Evolutionary conservation across 2,329 filamentous ascomycete genomes (phyloP), one percentile per base, ranked within the genome.

Genomic region (Triangularia verruculosa): DNA sequence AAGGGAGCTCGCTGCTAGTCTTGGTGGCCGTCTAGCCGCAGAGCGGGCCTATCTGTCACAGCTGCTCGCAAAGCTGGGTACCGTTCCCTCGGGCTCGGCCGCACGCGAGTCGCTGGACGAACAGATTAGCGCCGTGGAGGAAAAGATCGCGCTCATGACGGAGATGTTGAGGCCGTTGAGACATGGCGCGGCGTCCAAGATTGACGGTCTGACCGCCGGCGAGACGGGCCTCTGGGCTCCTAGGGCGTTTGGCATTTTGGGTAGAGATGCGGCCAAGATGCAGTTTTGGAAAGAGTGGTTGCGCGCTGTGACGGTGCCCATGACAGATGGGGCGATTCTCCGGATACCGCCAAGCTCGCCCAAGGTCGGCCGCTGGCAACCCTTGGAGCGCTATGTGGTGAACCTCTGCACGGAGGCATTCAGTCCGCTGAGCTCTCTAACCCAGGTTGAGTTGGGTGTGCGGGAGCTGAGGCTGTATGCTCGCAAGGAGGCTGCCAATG

Each of bases 271-370:
- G 12, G 89, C 87, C 65, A 85, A 96, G 78, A 93, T 93, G 68
- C 86, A 88, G 30, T 98, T 99, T 78, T 99, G 94, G 93, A 98
- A 98, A 76, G 95, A 99, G 75, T 99, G 95, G 95, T 84, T 99
- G 56, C 90, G 92, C 76, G 93, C 94, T 6, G 85, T 98, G 9
- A 82, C 95, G n/a, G 92, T 97, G 22, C 95, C 95, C 27, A 99
- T 98, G 95, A 93, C 89, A 1, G 93, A 96, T 73, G 92, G 94
- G 20, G 87, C 84, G 13, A 83, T 99, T 28, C 79, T 95, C 69
- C 86, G 93, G 62, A 88, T 99, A 7, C 92, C 95, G 6, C 83
- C 92, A 9, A 96, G 90, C 76, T 98, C 94, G 4, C 93, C 95
- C 12, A 91, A 88, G 71, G 88, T 97, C 68, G 95, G 95, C 53